Evolutionary conservation across 1,139 yeast species (phyloP).

Genomic region (Saccharomycopsis phalli): DNA sequence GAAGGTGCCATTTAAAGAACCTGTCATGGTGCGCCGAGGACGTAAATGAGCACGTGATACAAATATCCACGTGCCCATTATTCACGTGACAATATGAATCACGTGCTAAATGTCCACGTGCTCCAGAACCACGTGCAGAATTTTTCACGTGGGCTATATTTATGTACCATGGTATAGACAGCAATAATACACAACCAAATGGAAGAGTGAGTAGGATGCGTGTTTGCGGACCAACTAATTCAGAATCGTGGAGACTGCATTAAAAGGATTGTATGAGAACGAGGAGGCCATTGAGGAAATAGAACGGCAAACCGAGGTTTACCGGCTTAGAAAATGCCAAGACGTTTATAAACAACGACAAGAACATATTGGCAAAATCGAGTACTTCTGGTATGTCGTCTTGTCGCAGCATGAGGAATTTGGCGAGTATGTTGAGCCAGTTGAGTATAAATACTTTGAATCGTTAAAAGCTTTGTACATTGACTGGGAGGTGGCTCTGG

Average conservation of each 20-base stretch:
- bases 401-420: conserved; percentile 70
- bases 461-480: conserved; percentile 48
- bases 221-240: too few species aligned
- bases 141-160: too few species aligned
- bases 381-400: conserved; percentile 70
- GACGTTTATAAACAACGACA: conserved; percentile 45
- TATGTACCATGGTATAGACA: too few species aligned
- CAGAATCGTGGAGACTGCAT: conserved; percentile 8
- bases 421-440: conserved; percentile 57
- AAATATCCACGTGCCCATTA: not conserved
- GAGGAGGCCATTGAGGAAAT: conserved; percentile 48
- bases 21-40: conserved; percentile 70
- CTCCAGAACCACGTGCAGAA: not conserved
- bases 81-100: not conserved
- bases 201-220: too few species aligned
- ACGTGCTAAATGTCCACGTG: not conserved
- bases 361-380: conserved; percentile 37
- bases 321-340: conserved; percentile 41
- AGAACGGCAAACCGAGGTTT: conserved; percentile 45
- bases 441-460: conserved; percentile 63
- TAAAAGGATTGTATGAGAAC: conserved; percentile 40
- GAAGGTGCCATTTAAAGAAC: conserved; percentile 84
- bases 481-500: conserved; percentile 35
- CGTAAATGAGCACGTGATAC: conserved; percentile 19
- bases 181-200: too few species aligned